Evolutionary conservation across 1,284 basidiomycete genomes (phyloP).

Genomic region (Coniophora puteana): DNA sequence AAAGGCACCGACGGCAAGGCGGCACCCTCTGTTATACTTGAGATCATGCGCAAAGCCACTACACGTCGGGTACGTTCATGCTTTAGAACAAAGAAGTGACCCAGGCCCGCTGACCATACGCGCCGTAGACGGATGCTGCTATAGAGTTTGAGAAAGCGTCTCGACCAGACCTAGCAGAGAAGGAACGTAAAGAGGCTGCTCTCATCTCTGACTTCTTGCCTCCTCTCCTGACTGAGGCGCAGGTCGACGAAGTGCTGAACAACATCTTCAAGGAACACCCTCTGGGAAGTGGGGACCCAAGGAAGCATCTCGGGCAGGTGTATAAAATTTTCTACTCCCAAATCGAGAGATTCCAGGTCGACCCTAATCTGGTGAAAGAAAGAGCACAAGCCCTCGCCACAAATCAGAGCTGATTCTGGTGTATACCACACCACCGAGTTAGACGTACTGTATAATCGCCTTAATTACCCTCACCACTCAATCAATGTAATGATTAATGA

Average conservation of each 20-base stretch:
- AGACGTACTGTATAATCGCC: not conserved
- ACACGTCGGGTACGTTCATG: conserved; percentile 49
- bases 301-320: conserved; percentile 43
- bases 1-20: conserved; percentile 45
- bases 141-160: conserved; percentile 51
- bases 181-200: conserved; percentile 54
- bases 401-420: not conserved
- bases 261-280: conserved; percentile 33
- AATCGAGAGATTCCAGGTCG: conserved; percentile 57
- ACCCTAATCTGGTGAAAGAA: conserved; percentile 51
- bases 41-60: conserved; percentile 56
- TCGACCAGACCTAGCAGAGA: conserved; percentile 60
- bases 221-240: conserved; percentile 47
- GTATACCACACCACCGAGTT: not conserved
- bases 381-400: conserved; percentile 39
- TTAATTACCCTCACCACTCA: too few relatives aligned
- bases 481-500: too few relatives aligned
- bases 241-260: conserved; percentile 49
- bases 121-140: conserved; percentile 53
- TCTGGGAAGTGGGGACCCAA: conserved; percentile 26
- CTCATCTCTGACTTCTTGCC: conserved; percentile 57
- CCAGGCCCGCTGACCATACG: too few relatives aligned
- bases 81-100: not conserved
- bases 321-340: conserved; percentile 60
- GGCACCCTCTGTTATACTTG: conserved; percentile 40